These are phyloP conservation scores for Patellifolia procumbens DNA, from an alignment of 179 eudicot genomes.

Conservation along the genomic window DNA sequence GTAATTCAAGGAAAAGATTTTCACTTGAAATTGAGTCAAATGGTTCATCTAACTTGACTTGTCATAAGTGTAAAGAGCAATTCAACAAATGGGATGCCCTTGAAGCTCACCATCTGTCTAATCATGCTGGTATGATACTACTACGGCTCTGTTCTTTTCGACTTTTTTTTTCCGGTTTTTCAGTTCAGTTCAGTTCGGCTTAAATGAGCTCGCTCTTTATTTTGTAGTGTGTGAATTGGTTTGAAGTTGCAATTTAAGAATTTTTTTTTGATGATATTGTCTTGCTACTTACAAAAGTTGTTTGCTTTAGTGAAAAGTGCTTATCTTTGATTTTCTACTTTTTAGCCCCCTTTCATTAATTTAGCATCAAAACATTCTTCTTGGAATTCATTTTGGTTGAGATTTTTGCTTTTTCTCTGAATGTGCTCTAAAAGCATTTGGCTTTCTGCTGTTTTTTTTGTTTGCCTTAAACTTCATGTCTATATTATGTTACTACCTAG, in stretches of 20 bases:
- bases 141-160: neutral
- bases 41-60: conserved; percentile 43
- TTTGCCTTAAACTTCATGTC: neutral
- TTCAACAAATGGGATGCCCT: conserved; percentile 87
- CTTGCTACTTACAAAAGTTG: conserved; percentile 8
- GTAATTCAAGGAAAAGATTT: conserved; percentile 39
- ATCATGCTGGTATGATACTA: conserved; percentile 73
- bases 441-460: neutral
- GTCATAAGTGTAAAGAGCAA: conserved; percentile 89
- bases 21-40: conserved; percentile 46
- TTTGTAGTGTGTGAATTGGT: too few species aligned
- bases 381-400: conserved; percentile 26
- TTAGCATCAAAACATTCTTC: conserved; percentile 20
- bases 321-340: conserved; percentile 18
- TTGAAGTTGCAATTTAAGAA: too few species aligned
- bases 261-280: neutral
- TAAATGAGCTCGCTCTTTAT: too few species aligned
- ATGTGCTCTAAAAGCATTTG: conserved; percentile 7
- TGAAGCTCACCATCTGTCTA: conserved; percentile 94
- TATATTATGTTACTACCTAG: neutral
- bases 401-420: conserved; percentile 5
- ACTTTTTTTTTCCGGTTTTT: neutral
- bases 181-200: too few species aligned
- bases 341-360: conserved; percentile 11
- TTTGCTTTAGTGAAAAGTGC: conserved; percentile 19